phyloP scores from a whole-genome alignment of 2,329 filamentous ascomycete species.

The Arthrobotrys conoides region DNA sequence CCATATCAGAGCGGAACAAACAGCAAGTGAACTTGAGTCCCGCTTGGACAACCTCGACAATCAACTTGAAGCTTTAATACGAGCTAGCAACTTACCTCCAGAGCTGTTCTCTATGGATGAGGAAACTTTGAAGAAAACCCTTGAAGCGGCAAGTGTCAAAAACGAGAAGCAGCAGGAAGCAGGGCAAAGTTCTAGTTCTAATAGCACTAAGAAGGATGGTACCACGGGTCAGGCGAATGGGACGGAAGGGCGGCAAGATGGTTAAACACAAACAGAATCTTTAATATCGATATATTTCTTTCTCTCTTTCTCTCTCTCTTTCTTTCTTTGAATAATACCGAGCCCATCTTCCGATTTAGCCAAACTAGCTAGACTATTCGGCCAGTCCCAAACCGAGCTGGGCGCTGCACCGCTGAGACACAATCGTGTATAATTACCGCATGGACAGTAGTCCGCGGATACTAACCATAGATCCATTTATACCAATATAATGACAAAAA shows the following conservation, averaged over 20 bases:
- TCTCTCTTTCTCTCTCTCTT: not conserved
- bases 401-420: slow-evolving; percentile 12
- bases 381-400: not conserved
- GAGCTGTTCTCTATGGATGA: slow-evolving; percentile 53
- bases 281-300: slow-evolving; percentile 1
- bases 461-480: slow-evolving; percentile 21
- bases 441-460: slow-evolving; percentile 4
- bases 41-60: slow-evolving; percentile 51
- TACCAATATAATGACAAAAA: not conserved
- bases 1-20: slow-evolving; percentile 55
- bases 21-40: slow-evolving; percentile 53
- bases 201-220: not conserved
- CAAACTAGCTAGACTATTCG: not conserved
- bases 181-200: not conserved
- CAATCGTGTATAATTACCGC: slow-evolving; percentile 20
- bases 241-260: slow-evolving; percentile 20
- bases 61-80: slow-evolving; percentile 48
- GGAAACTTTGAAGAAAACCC: slow-evolving; percentile 43
- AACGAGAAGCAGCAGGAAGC: slow-evolving; percentile 13
- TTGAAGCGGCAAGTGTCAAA: slow-evolving; percentile 36
- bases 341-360: not conserved
- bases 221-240: slow-evolving; percentile 19
- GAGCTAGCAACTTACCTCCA: slow-evolving; percentile 48
- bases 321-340: not conserved
- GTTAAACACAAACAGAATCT: slow-evolving; percentile 18